phyloP scores from a whole-genome alignment of 352 stramenopile genomes.

The Globisporangium apiculatum region DNA sequence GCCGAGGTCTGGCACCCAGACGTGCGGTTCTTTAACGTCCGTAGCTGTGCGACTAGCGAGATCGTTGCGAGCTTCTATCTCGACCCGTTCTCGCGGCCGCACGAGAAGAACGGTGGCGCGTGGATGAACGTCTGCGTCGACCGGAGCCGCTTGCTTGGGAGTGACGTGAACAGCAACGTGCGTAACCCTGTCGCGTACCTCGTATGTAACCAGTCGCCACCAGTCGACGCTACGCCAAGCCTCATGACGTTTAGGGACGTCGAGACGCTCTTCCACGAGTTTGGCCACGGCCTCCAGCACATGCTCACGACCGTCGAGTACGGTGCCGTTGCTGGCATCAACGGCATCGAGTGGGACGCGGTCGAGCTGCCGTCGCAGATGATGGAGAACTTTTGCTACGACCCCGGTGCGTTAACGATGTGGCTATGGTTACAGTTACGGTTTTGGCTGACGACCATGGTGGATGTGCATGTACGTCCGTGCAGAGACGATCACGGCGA shows the following conservation, averaged over 20 bases:
- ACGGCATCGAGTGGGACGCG: conserved; percentile 97
- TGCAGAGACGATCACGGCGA: conserved; percentile 75
- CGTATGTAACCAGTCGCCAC: conserved; percentile 96
- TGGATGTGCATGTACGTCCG: not conserved
- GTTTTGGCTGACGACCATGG: not conserved
- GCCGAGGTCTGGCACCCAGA: conserved; percentile 91
- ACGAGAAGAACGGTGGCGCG: conserved; percentile 95
- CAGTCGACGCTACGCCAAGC: conserved; percentile 88
- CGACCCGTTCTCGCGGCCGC: conserved; percentile 95
- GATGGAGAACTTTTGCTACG: conserved; percentile 99
- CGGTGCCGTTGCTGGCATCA: conserved; percentile 95
- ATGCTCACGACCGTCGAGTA: conserved; percentile 97
- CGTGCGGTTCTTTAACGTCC: conserved; percentile 95
- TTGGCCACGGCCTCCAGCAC: conserved; percentile 97
- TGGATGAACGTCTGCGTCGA: conserved; percentile 98
- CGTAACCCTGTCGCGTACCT: conserved; percentile 95
- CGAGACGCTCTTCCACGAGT: conserved; percentile 95
- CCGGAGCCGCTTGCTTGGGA: conserved; percentile 83
- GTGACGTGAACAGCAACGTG: conserved; percentile 37
- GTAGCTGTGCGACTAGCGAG: conserved; percentile 57
- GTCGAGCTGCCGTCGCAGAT: conserved; percentile 98
- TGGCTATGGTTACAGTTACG: not conserved
- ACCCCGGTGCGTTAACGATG: conserved; percentile 38
- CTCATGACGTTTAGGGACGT: conserved; percentile 98
- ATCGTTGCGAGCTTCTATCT: conserved; percentile 96